Conservation (phyloP, 768 basidiomycete genomes). For the Hypsizygus marmoreus region DNA sequence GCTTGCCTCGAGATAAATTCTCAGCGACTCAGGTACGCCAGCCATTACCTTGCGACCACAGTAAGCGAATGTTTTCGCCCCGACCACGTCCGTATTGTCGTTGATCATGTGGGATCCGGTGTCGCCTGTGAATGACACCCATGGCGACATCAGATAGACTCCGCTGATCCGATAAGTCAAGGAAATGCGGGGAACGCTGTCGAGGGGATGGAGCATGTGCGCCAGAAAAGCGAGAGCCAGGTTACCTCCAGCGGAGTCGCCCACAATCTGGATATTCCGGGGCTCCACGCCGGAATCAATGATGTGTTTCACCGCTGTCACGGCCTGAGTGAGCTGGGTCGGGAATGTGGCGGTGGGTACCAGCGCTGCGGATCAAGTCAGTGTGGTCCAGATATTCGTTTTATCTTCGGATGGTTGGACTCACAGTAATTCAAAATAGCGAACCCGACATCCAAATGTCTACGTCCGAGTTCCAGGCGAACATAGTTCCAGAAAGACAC, state of each 20-base stretch:
- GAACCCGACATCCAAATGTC: slow-evolving; percentile 16
- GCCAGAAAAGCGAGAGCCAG: slow-evolving; percentile 28
- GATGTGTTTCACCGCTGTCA: slow-evolving; percentile 27
- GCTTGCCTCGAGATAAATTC: slow-evolving; percentile 30
- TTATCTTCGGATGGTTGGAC: neutral
- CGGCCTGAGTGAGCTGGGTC: slow-evolving; percentile 25
- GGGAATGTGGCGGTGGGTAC: slow-evolving; percentile 29
- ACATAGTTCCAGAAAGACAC: slow-evolving; percentile 27
- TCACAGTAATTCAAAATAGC: slow-evolving; percentile 26
- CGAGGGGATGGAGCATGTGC: slow-evolving; percentile 30
- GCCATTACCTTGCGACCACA: slow-evolving; percentile 12
- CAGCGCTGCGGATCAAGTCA: slow-evolving; percentile 15
- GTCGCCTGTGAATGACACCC: slow-evolving; percentile 20
- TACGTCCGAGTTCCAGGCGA: slow-evolving; percentile 10
- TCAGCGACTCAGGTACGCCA: slow-evolving; percentile 16
- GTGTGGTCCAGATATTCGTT: neutral
- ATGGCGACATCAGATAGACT: slow-evolving; percentile 34
- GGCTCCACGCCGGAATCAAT: slow-evolving; percentile 24
- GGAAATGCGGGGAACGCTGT: slow-evolving; percentile 13
- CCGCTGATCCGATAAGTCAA: slow-evolving; percentile 21
- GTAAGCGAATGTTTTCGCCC: slow-evolving; percentile 2
- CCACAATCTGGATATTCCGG: slow-evolving; percentile 25
- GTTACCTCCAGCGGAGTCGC: slow-evolving; percentile 36
- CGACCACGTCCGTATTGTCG: slow-evolving; percentile 20
- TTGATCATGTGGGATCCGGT: slow-evolving; percentile 13